A percentile compares a stretch with the other conserved stretches of the same genome.
Conservation (phyloP, 768 basidiomycete genomes). For the Tricholoma sp. region DNA sequence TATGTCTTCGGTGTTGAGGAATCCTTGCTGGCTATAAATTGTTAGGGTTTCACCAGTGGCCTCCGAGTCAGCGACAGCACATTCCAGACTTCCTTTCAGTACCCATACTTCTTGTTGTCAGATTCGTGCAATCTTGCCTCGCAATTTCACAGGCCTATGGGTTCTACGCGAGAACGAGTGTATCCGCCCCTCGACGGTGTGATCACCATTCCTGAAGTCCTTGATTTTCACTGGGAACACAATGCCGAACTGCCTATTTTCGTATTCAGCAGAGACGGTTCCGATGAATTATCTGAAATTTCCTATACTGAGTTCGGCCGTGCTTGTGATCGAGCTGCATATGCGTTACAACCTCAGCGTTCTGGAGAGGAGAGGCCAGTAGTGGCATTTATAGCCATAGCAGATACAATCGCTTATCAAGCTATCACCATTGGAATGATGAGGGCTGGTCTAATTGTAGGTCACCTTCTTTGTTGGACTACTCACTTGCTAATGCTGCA, state of each 20-base stretch:
- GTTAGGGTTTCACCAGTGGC: too few relatives aligned
- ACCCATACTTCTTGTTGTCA: too few relatives aligned
- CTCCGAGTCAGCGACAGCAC: too few relatives aligned
- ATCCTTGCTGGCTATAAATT: too few relatives aligned
- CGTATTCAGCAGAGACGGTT: constrained; percentile 13
- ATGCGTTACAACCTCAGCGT: constrained; percentile 23
- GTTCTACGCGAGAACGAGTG: not conserved
- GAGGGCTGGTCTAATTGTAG: constrained; percentile 23
- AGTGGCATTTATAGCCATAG: constrained; percentile 23
- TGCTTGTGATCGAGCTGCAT: constrained; percentile 33
- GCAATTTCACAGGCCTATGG: too few relatives aligned
- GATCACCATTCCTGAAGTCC: constrained; percentile 1
- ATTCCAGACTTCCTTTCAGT: too few relatives aligned
- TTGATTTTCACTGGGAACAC: constrained; percentile 18
- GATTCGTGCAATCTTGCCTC: too few relatives aligned
- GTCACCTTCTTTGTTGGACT: constrained; percentile 1
- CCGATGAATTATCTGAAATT: constrained; percentile 17
- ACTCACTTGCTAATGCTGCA: not conserved
- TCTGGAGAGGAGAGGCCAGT: constrained; percentile 16
- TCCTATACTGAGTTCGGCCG: constrained; percentile 33
- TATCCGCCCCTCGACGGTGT: not conserved
- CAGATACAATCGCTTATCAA: constrained; percentile 28
- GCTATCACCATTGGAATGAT: constrained; percentile 28
- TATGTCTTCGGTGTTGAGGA: too few relatives aligned
- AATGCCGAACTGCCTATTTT: constrained; percentile 16